These are phyloP conservation scores for Elsinoe necatrix DNA, from an alignment of 2,329 filamentous ascomycete genomes.

Conservation along the genomic window DNA sequence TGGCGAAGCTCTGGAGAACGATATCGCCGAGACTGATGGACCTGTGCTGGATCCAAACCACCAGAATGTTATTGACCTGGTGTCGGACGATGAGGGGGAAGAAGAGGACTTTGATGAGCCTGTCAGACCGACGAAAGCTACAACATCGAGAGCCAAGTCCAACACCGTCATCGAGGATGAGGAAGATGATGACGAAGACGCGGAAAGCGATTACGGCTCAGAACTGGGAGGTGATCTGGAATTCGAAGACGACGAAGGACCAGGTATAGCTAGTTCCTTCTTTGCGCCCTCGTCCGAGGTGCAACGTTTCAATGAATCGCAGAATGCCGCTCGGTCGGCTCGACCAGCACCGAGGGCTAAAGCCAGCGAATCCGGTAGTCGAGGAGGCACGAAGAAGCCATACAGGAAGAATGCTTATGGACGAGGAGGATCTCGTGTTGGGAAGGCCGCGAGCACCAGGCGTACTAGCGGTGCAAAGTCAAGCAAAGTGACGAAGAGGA, in stretches of 20 bases:
- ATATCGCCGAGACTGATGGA: slow-evolving; percentile 24
- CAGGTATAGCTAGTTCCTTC: slow-evolving; percentile 23
- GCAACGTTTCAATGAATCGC: slow-evolving; percentile 23
- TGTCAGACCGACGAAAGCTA: background rate
- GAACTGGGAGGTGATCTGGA: slow-evolving; percentile 24
- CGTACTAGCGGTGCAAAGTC: slow-evolving; percentile 1
- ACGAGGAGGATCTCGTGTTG: background rate
- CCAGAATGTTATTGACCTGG: slow-evolving; percentile 40
- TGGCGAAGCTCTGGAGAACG: slow-evolving; percentile 37
- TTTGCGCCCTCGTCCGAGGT: slow-evolving; percentile 23
- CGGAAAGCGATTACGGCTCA: slow-evolving; percentile 38
- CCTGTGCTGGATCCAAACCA: slow-evolving; percentile 43
- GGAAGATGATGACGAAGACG: slow-evolving; percentile 30
- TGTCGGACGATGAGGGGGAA: slow-evolving; percentile 34
- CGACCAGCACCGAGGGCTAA: background rate
- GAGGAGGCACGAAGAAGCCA: slow-evolving; percentile 5
- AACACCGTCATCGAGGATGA: background rate
- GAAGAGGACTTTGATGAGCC: slow-evolving; percentile 23
- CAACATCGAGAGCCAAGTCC: background rate
- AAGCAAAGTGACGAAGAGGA: background rate
- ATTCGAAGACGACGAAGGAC: slow-evolving; percentile 30
- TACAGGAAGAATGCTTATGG: slow-evolving; percentile 2
- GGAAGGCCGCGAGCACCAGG: background rate
- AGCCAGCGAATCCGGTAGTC: background rate
- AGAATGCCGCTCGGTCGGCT: background rate